A percentile compares a stretch with the other conserved stretches of the same genome.
Evolutionary conservation across 2,329 filamentous ascomycete species (phyloP).

Genomic region (Penicillium sp.): DNA sequence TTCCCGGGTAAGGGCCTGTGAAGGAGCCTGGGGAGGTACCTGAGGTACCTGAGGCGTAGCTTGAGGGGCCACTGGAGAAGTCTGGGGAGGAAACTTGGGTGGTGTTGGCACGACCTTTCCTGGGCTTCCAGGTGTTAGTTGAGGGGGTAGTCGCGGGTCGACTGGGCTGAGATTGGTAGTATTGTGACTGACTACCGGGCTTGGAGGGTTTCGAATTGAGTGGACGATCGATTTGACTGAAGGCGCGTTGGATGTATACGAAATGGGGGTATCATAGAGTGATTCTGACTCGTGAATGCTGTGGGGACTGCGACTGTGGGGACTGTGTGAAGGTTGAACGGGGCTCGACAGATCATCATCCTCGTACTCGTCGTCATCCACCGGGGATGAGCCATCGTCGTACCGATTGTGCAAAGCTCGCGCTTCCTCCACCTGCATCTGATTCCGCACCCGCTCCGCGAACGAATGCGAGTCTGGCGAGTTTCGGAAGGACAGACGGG

Average conservation of each 20-base stretch:
- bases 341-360: slow-evolving; percentile 15
- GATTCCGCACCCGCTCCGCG: slow-evolving; percentile 49
- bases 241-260: slow-evolving; percentile 24
- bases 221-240: slow-evolving; percentile 26
- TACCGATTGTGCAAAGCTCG: slow-evolving; percentile 49
- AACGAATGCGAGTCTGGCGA: slow-evolving; percentile 46
- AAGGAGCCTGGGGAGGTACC: not conserved
- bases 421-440: slow-evolving; percentile 56
- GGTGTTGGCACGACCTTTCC: slow-evolving; percentile 9
- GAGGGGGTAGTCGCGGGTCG: slow-evolving; percentile 26
- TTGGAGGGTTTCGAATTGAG: slow-evolving; percentile 30
- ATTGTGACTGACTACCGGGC: slow-evolving; percentile 17
- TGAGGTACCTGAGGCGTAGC: not conserved
- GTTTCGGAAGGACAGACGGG: slow-evolving; percentile 41
- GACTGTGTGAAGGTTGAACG: slow-evolving; percentile 12
- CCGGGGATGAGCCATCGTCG: slow-evolving; percentile 33
- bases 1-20: not conserved
- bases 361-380: slow-evolving; percentile 18
- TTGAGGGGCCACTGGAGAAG: slow-evolving; percentile 9
- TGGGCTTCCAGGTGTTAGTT: slow-evolving; percentile 23
- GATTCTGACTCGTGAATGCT: slow-evolving; percentile 12
- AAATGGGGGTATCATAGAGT: slow-evolving; percentile 28
- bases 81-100: slow-evolving; percentile 7
- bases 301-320: slow-evolving; percentile 10
- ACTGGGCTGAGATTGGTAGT: slow-evolving; percentile 22